phyloP scores from a whole-genome alignment of 306 rosid species.

The Rosa rugosa region DNA sequence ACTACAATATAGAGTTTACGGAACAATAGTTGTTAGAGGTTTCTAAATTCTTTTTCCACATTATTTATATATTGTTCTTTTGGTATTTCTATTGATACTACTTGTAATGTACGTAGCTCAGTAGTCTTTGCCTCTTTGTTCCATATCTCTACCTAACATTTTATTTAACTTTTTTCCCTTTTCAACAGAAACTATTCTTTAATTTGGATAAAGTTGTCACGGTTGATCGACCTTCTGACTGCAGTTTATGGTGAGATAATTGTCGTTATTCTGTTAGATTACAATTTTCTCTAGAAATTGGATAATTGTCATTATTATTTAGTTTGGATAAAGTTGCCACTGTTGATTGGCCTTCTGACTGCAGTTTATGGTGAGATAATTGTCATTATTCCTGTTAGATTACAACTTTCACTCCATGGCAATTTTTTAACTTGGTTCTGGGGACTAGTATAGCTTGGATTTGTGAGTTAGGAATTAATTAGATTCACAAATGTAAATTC shows the following conservation, averaged over 20 bases:
- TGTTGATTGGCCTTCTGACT: slow-evolving; percentile 65
- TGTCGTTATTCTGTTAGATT: background rate
- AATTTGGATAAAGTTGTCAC: slow-evolving; percentile 73
- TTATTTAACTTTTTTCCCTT: background rate
- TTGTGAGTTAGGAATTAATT: background rate
- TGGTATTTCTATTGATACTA: background rate
- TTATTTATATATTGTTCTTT: background rate
- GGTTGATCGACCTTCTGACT: slow-evolving; percentile 67
- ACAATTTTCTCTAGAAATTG: background rate
- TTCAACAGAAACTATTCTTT: slow-evolving; percentile 71
- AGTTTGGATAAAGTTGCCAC: slow-evolving; percentile 71
- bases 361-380: slow-evolving; percentile 66
- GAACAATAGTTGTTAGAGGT: background rate
- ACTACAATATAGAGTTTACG: background rate
- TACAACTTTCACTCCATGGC: background rate
- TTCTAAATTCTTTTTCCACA: background rate
- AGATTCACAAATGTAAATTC: too few relatives aligned
- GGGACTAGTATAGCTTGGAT: background rate
- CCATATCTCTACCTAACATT: background rate
- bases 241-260: slow-evolving; percentile 72
- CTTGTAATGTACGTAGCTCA: background rate
- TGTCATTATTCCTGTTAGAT: background rate
- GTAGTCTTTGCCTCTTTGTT: background rate
- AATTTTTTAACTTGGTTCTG: background rate
- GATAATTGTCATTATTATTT: slow-evolving; percentile 39